Base-by-base conservation (phyloP, 768 basidiomycete genomes). In the Mrakia gelida region DNA sequence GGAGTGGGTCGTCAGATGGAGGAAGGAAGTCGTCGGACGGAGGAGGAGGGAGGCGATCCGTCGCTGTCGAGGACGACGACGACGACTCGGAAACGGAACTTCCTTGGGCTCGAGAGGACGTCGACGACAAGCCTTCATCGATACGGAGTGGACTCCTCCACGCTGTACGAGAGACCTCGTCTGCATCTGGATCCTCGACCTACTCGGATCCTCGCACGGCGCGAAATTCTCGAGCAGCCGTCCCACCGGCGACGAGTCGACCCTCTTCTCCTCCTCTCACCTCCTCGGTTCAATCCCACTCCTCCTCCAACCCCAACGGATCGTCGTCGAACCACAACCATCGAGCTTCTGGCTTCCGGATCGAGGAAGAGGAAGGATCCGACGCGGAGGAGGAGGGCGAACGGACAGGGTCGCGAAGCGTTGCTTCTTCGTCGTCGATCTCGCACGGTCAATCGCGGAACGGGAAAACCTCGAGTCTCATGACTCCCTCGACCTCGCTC, bases 401-500 rank as follows among this genome's bases (percentile, higher is more conserved):
- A 4, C 73, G 7, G 13, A 9, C 59, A 28, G 56, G 59, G 3
- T 62, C 32, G 23, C 38, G 38, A 26, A 70, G 67, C 23, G 41
- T 23, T 38, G 32, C 28, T 6, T 34, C 38, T 30, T 61, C 59
- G 34, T 74, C 59, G 62, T n/a, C 73, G 71, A 34, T 49, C 8
- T 32, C 26, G 38, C 41, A 45, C 59, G 26, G 32, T 1, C 71
- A 28, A 21, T n/a, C 59, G 26, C n/a, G 10, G 63, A 41, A 18
- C 75, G 67, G 26, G 30, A 34, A 45, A 30, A 13, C 41, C 1
- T 70, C 26, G 13, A 56, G 63, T 34, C 63, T 75, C 41, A 76
- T 76, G 67, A 76, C 75, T 49, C 75, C 75, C 21, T 71, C 68
- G 38, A 71, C 45, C 23, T 71, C 68, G 23, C 21, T 62, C n/a